Percentiles rank a stretch among this genome's conserved stretches.
Conservation (phyloP, 2,329 filamentous ascomycete species). For the Graphilbum sp. region DNA sequence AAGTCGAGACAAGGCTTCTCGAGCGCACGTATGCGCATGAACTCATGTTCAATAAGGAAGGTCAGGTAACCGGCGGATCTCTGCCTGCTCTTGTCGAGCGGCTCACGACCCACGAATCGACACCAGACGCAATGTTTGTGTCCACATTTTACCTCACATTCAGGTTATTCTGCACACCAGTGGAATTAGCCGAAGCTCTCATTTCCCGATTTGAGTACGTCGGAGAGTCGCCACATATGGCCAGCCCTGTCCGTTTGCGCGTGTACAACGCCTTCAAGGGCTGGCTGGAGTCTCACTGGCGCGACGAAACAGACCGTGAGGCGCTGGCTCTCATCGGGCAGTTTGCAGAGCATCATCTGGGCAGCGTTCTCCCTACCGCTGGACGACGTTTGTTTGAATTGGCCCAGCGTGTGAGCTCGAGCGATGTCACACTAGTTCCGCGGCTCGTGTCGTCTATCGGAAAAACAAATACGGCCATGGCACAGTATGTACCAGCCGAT, state of each 20-base stretch:
- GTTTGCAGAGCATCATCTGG: slow-evolving; percentile 64
- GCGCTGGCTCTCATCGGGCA: slow-evolving; percentile 60
- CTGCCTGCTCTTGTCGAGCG: slow-evolving; percentile 85
- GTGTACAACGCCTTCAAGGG: slow-evolving; percentile 96
- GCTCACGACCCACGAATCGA: slow-evolving; percentile 81
- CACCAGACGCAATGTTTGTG: slow-evolving; percentile 80
- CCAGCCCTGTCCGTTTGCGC: slow-evolving; percentile 67
- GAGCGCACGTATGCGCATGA: slow-evolving; percentile 86
- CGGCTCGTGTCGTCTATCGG: slow-evolving; percentile 72
- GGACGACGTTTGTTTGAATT: slow-evolving; percentile 69
- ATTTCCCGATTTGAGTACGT: slow-evolving; percentile 89
- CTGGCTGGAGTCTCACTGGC: slow-evolving; percentile 95
- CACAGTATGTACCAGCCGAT: slow-evolving; percentile 54
- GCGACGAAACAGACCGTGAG: slow-evolving; percentile 59
- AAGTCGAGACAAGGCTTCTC: slow-evolving; percentile 70
- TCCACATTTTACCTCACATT: slow-evolving; percentile 95
- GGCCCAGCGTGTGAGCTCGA: slow-evolving; percentile 56
- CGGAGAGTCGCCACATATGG: slow-evolving; percentile 56
- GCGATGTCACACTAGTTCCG: slow-evolving; percentile 61
- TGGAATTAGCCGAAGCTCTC: slow-evolving; percentile 64
- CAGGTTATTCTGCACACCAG: slow-evolving; percentile 72
- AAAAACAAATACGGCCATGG: slow-evolving; percentile 65
- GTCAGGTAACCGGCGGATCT: slow-evolving; percentile 84
- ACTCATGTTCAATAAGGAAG: slow-evolving; percentile 84
- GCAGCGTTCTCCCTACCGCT: slow-evolving; percentile 53